Evolutionary conservation across 148 eudicot species (phyloP).

Genomic region (Camellia sinensis): DNA sequence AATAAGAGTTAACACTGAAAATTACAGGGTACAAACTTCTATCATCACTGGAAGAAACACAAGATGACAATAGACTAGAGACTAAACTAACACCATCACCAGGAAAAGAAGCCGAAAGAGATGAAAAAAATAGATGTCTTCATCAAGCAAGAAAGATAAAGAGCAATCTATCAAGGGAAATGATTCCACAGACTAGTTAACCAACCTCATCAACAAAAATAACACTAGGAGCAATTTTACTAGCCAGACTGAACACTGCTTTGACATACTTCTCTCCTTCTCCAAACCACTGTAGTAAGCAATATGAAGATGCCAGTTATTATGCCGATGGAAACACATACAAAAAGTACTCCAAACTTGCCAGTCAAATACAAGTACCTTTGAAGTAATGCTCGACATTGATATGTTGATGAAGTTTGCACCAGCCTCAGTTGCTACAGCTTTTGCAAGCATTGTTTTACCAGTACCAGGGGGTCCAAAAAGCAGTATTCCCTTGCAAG

Average conservation of each 20-base stretch:
- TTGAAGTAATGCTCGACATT: slow-evolving; percentile 89
- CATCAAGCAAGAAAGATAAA: background rate
- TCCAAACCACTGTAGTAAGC: slow-evolving; percentile 83
- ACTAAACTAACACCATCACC: background rate
- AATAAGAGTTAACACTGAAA: background rate
- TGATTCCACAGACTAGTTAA: slow-evolving; percentile 4
- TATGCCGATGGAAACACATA: background rate
- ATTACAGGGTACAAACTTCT: background rate
- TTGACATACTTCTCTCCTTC: slow-evolving; percentile 96
- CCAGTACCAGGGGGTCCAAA: background rate
- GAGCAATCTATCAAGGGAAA: background rate
- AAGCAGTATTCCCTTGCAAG: background rate
- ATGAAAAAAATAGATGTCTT: background rate
- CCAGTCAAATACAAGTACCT: slow-evolving; percentile 34
- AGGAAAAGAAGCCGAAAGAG: background rate
- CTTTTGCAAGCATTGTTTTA: slow-evolving; percentile 94
- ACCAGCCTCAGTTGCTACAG: slow-evolving; percentile 97
- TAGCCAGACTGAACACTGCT: slow-evolving; percentile 88
- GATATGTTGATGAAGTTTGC: slow-evolving; percentile 96
- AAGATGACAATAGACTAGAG: background rate
- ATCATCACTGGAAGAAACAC: background rate
- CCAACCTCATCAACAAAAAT: slow-evolving; percentile 94
- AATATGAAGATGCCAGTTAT: slow-evolving; percentile 6
- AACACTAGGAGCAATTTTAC: slow-evolving; percentile 92
- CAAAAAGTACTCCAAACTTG: background rate